Evolutionary conservation across 2,329 filamentous ascomycete genomes (phyloP).

Genomic region (Penicillium sp.): DNA sequence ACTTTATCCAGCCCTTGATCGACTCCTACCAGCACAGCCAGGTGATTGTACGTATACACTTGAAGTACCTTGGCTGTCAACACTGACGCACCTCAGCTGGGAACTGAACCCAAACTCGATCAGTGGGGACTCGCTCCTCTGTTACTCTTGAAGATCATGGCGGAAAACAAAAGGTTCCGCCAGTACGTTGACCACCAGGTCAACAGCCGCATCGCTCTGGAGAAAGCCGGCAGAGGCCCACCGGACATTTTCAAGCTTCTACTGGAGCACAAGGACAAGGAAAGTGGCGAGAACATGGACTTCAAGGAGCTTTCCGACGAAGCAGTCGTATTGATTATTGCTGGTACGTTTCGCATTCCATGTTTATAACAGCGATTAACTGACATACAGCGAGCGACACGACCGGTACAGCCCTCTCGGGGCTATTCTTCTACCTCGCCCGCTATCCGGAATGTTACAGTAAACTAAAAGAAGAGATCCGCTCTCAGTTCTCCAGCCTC

Average conservation of each 20-base stretch:
- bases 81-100: neutral
- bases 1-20: slow-evolving; percentile 1
- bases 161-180: neutral
- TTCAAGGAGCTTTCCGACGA: slow-evolving; percentile 4
- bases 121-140: neutral
- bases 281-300: slow-evolving; percentile 39
- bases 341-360: slow-evolving; percentile 35
- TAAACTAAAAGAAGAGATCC: slow-evolving; percentile 39
- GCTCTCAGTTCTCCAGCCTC: slow-evolving; percentile 37
- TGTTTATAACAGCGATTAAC: neutral
- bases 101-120: neutral
- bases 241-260: neutral
- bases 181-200: neutral
- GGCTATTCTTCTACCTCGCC: slow-evolving; percentile 47
- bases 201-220: neutral
- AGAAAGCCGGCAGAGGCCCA: neutral
- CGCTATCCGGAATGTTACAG: slow-evolving; percentile 36
- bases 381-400: slow-evolving; percentile 42
- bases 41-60: neutral
- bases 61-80: too few species aligned
- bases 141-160: neutral
- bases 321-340: slow-evolving; percentile 52
- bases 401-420: slow-evolving; percentile 43
- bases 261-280: slow-evolving; percentile 13
- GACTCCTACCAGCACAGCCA: neutral